These are phyloP conservation scores for Aaosphaeria arxii DNA, from an alignment of 2,329 filamentous ascomycete species.

Conservation along the genomic window DNA sequence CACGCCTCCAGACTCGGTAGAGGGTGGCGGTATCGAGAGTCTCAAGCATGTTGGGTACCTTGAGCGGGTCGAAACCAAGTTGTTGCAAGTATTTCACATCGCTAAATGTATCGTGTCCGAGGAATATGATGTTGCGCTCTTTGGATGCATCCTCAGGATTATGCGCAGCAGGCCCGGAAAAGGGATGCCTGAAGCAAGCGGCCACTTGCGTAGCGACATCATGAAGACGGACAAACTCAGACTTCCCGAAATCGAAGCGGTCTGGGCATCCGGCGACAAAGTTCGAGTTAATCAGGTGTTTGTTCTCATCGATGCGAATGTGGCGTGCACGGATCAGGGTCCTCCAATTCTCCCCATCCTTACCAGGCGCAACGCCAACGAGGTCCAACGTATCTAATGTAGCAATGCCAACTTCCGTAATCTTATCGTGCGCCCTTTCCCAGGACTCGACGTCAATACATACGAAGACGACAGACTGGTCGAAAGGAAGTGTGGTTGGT, in stretches of 20 bases:
- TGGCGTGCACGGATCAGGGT: slow-evolving; percentile 67
- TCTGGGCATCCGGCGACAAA: slow-evolving; percentile 74
- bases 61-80: slow-evolving; percentile 61
- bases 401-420: slow-evolving; percentile 86
- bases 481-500: slow-evolving; percentile 47
- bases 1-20: slow-evolving; percentile 61
- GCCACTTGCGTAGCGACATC: slow-evolving; percentile 49
- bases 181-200: slow-evolving; percentile 57
- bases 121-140: slow-evolving; percentile 66
- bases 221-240: slow-evolving; percentile 51
- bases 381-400: slow-evolving; percentile 70
- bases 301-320: slow-evolving; percentile 70
- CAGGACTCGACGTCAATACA: slow-evolving; percentile 80
- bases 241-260: slow-evolving; percentile 68
- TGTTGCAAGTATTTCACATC: slow-evolving; percentile 68
- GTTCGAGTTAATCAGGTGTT: slow-evolving; percentile 61
- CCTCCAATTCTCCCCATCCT: slow-evolving; percentile 64
- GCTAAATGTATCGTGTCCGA: slow-evolving; percentile 69
- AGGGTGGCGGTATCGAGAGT: slow-evolving; percentile 71
- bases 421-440: slow-evolving; percentile 61
- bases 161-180: slow-evolving; percentile 17
- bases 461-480: slow-evolving; percentile 65
- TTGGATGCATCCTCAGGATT: background rate
- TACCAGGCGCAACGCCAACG: slow-evolving; percentile 56
- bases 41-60: slow-evolving; percentile 58